These are phyloP conservation scores for Colletotrichum abscissum DNA, from an alignment of 2,329 filamentous ascomycete species.

Conservation along the genomic window DNA sequence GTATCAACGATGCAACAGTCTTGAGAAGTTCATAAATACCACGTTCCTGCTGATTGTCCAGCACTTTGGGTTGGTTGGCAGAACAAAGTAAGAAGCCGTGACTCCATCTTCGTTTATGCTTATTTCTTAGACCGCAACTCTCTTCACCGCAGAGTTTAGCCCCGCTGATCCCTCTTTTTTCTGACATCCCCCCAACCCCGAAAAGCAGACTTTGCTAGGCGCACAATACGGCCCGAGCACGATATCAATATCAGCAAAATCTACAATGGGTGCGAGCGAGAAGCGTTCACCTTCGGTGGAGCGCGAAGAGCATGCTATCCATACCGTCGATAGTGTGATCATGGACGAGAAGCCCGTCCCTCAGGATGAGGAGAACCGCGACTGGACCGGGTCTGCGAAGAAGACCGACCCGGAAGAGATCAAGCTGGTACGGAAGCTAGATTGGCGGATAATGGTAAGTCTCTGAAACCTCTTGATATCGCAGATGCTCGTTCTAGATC, in stretches of 20 bases:
- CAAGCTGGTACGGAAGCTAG: constrained; percentile 52
- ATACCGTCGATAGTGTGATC: constrained; percentile 22
- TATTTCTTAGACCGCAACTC: constrained; percentile 1
- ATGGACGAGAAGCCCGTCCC: constrained; percentile 32
- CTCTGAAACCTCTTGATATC: neutral
- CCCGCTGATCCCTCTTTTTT: neutral
- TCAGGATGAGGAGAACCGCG: constrained; percentile 41
- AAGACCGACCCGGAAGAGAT: constrained; percentile 55
- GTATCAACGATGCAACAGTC: neutral
- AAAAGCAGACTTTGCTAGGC: neutral
- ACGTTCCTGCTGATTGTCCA: neutral
- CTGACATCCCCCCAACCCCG: neutral
- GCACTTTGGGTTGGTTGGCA: neutral
- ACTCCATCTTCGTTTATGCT: constrained; percentile 21
- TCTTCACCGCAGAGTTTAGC: neutral
- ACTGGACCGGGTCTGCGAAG: constrained; percentile 51
- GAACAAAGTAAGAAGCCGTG: neutral
- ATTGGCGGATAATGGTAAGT: constrained; percentile 53
- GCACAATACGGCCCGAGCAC: neutral
- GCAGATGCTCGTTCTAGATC: neutral
- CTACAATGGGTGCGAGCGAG: constrained; percentile 23
- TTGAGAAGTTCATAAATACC: constrained; percentile 27
- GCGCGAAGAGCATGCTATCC: constrained; percentile 29
- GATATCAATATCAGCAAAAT: neutral
- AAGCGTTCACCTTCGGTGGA: constrained; percentile 28